A percentile compares a stretch with the other conserved stretches of the same genome.
phyloP scores from a whole-genome alignment of 2,329 filamentous ascomycete genomes.

The Cladosporium phlei region DNA sequence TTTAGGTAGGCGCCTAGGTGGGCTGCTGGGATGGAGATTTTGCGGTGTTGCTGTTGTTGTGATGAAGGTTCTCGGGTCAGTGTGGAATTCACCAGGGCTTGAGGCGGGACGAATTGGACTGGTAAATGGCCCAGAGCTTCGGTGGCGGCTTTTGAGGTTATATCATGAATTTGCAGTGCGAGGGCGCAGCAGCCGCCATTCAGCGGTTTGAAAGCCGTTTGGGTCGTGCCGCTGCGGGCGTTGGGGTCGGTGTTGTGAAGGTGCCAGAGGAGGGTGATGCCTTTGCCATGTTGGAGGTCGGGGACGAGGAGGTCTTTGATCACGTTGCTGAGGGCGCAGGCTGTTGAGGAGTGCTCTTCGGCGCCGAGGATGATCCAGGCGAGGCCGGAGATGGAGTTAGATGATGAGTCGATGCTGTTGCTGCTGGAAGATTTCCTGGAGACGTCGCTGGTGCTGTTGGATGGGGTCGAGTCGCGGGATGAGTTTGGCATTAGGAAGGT shows the following conservation, averaged over 20 bases:
- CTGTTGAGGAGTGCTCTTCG: not conserved
- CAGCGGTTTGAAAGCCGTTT: conserved; percentile 10
- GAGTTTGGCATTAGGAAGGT: conserved; percentile 1
- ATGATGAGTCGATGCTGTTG: not conserved
- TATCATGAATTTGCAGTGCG: conserved; percentile 11
- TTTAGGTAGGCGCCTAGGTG: conserved; percentile 14
- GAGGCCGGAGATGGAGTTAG: conserved; percentile 5
- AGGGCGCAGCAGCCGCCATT: conserved; percentile 18
- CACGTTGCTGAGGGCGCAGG: conserved; percentile 4
- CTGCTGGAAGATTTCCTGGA: not conserved
- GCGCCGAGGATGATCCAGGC: conserved; percentile 14
- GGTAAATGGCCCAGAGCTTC: not conserved
- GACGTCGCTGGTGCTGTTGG: not conserved
- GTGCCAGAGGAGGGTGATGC: conserved; percentile 11
- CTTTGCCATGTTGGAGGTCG: conserved; percentile 10
- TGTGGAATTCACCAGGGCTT: not conserved
- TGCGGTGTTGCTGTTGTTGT: no score
- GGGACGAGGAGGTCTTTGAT: conserved; percentile 11
- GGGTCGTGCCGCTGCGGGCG: conserved; percentile 14
- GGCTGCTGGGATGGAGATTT: not conserved
- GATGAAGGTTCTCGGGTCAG: no score
- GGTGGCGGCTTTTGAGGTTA: conserved; percentile 3
- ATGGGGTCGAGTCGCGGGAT: not conserved
- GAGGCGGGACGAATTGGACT: conserved; percentile 8
- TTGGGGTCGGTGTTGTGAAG: conserved; percentile 15